These are phyloP conservation scores for Zygosaccharomyces pseudorouxii DNA, from an alignment of 805 yeast species.

Conservation along the genomic window DNA sequence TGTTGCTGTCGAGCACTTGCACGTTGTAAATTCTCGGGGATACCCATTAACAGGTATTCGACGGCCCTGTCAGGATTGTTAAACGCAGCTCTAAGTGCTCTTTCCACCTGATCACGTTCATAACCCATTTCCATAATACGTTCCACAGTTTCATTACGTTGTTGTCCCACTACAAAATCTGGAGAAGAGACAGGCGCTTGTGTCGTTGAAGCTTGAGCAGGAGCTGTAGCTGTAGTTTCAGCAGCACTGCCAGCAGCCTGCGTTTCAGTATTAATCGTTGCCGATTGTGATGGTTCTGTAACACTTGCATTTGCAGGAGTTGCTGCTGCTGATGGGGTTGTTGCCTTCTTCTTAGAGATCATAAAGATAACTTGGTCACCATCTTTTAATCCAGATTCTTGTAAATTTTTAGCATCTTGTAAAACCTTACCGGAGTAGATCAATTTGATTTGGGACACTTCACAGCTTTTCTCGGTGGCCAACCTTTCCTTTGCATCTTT, in stretches of 20 bases:
- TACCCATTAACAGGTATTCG: constrained; percentile 85
- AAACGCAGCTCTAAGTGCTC: constrained; percentile 90
- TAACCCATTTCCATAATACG: constrained; percentile 96
- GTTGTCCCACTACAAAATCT: constrained; percentile 70
- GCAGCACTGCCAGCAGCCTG: constrained; percentile 19
- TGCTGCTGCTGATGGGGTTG: constrained; percentile 11
- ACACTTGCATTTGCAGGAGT: constrained; percentile 14
- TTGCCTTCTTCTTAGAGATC: constrained; percentile 57
- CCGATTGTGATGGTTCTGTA: constrained; percentile 29
- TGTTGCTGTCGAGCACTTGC: constrained; percentile 5
- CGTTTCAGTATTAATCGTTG: constrained; percentile 2
- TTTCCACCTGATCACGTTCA: constrained; percentile 78
- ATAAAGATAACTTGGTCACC: constrained; percentile 87
- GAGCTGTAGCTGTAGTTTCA: constrained; percentile 13
- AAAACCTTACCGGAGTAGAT: constrained; percentile 91
- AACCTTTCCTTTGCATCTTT: constrained; percentile 67
- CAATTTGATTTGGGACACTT: constrained; percentile 70
- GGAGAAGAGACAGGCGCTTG: constrained; percentile 36
- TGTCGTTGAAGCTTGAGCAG: constrained; percentile 23
- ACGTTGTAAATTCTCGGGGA: constrained; percentile 56
- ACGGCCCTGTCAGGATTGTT: constrained; percentile 98
- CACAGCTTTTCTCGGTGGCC: constrained; percentile 64
- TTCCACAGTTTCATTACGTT: constrained; percentile 70
- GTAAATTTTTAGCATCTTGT: constrained; percentile 73
- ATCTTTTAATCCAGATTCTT: constrained; percentile 69